phyloP scores from a whole-genome alignment of 331 rosid genomes.

The Quercus lobata region DNA sequence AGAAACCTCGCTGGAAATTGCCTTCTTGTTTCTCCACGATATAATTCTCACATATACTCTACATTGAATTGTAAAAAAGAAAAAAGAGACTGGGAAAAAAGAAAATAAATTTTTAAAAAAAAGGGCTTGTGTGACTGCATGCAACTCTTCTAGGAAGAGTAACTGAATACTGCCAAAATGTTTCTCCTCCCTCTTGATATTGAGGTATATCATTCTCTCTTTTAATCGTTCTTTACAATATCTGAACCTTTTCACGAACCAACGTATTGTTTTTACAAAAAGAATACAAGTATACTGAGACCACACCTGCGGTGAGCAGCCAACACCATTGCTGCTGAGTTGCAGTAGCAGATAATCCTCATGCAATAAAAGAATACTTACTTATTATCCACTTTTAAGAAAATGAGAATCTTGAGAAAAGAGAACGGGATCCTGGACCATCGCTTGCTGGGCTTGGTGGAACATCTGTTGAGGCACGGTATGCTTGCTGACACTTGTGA shows the following conservation, averaged over 20 bases:
- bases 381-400: slow-evolving; percentile 23
- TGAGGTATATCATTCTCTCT: slow-evolving; percentile 13
- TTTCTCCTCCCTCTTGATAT: slow-evolving; percentile 11
- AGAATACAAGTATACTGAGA: slow-evolving; percentile 26
- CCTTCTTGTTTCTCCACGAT: background rate
- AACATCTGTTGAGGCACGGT: slow-evolving; percentile 57
- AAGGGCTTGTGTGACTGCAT: background rate
- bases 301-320: slow-evolving; percentile 19
- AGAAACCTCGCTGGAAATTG: background rate
- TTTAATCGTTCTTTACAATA: slow-evolving; percentile 38
- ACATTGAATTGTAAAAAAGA: slow-evolving; percentile 14
- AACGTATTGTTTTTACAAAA: slow-evolving; percentile 8
- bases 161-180: background rate
- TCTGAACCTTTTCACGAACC: slow-evolving; percentile 13
- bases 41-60: background rate
- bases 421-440: slow-evolving; percentile 62
- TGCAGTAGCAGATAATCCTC: slow-evolving; percentile 1
- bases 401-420: slow-evolving; percentile 89
- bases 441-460: slow-evolving; percentile 70
- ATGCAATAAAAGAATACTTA: background rate
- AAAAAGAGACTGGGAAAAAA: background rate
- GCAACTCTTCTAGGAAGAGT: background rate
- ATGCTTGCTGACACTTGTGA: slow-evolving; percentile 88
- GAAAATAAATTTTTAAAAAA: background rate
- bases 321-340: slow-evolving; percentile 21